These are phyloP conservation scores for Aegilops umbellulata DNA, from an alignment of 176 grass and related monocot genomes.

Conservation along the genomic window DNA sequence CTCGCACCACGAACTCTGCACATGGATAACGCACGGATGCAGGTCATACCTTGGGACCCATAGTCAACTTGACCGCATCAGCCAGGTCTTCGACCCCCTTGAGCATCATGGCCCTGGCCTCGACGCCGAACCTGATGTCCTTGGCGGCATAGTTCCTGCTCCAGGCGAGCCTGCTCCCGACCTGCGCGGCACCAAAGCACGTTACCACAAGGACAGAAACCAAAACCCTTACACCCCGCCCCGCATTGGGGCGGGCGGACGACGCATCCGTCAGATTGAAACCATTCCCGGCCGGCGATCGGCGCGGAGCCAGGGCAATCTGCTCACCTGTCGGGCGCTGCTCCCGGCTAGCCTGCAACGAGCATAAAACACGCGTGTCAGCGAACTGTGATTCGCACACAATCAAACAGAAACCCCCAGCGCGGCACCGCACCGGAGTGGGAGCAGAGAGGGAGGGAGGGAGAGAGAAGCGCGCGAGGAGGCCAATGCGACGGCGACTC, in stretches of 20 bases:
- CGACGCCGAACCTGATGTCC: slow-evolving; percentile 91
- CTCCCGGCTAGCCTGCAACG: slow-evolving; percentile 57
- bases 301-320: neutral
- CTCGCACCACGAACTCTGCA: neutral
- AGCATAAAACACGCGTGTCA: slow-evolving; percentile 25
- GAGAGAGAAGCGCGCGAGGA: neutral
- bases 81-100: slow-evolving; percentile 87
- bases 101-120: slow-evolving; percentile 87
- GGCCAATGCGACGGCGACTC: neutral
- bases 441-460: neutral
- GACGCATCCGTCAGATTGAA: neutral
- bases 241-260: neutral
- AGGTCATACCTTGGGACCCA: slow-evolving; percentile 81
- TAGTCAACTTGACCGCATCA: slow-evolving; percentile 88
- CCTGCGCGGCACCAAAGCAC: slow-evolving; percentile 23
- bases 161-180: slow-evolving; percentile 73
- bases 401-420: neutral
- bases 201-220: neutral
- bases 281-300: neutral
- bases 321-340: slow-evolving; percentile 50
- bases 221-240: no score
- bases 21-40: neutral
- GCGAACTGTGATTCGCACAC: neutral
- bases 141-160: slow-evolving; percentile 93
- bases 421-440: neutral